Evolutionary conservation across 495 filamentous ascomycete species (phyloP).

Genomic region (Pseudoneurospora amorphoporcata): DNA sequence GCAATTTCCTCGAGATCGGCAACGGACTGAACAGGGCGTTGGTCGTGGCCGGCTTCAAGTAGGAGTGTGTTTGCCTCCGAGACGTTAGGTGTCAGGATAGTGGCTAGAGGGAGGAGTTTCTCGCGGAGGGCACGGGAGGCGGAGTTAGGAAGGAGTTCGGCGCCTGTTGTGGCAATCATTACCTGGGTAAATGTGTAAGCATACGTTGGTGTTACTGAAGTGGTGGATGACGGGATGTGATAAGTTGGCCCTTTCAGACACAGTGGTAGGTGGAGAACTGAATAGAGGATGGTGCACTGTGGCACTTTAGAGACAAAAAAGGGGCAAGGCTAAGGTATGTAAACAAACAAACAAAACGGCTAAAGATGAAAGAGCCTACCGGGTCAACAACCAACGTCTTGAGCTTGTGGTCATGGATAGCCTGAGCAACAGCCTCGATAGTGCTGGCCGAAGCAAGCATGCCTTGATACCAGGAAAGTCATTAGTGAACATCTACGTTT

Average conservation of each 20-base stretch:
- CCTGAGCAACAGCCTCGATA: conserved; percentile 62
- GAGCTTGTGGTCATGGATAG: conserved; percentile 49
- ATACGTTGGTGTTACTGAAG: not conserved
- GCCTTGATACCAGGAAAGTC: conserved; percentile 37
- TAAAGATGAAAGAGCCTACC: conserved; percentile 32
- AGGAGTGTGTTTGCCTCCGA: conserved; percentile 76
- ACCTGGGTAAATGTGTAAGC: conserved; percentile 45
- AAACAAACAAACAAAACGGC: not conserved
- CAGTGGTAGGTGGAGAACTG: not conserved
- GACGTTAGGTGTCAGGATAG: conserved; percentile 82
- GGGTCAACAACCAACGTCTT: conserved; percentile 71
- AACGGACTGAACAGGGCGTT: conserved; percentile 41
- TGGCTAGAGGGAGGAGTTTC: conserved; percentile 63
- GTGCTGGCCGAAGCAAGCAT: conserved; percentile 81
- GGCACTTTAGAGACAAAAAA: not conserved
- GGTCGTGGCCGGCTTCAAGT: conserved; percentile 41
- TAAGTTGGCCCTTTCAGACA: not conserved
- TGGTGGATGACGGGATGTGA: not conserved
- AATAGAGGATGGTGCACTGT: not conserved
- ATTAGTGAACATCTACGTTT: not conserved
- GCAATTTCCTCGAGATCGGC: conserved; percentile 59
- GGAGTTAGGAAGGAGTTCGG: conserved; percentile 58
- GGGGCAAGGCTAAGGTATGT: not conserved
- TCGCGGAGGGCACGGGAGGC: conserved; percentile 56
- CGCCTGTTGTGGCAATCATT: conserved; percentile 84